Conservation (phyloP, 2,329 filamentous ascomycete species). For the Coniosporium tulheliwenetii region DNA sequence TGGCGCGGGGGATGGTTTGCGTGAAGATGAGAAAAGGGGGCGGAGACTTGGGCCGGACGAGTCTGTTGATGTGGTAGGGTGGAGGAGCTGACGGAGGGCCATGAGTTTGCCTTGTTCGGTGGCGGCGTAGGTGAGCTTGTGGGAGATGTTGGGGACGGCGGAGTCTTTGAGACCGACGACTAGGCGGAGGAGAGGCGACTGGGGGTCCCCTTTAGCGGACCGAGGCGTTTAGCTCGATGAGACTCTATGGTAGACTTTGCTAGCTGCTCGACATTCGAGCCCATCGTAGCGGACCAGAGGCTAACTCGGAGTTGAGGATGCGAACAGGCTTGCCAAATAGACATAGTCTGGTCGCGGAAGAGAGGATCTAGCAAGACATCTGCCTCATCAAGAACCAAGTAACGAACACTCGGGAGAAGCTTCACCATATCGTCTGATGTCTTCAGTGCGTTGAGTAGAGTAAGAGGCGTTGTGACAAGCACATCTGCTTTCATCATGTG, state of each 20-base stretch:
- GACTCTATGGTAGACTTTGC: slow-evolving; percentile 46
- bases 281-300: slow-evolving; percentile 96
- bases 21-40: slow-evolving; percentile 93
- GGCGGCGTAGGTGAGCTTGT: slow-evolving; percentile 79
- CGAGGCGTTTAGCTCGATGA: background rate
- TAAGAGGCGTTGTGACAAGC: slow-evolving; percentile 63
- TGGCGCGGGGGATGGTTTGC: slow-evolving; percentile 83
- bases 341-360: slow-evolving; percentile 76
- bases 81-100: slow-evolving; percentile 75
- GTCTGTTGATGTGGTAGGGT: slow-evolving; percentile 48
- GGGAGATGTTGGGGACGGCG: slow-evolving; percentile 79
- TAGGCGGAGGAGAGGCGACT: slow-evolving; percentile 54
- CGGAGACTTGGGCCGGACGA: slow-evolving; percentile 39
- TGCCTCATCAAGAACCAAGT: slow-evolving; percentile 79
- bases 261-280: slow-evolving; percentile 75
- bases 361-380: slow-evolving; percentile 85
- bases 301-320: slow-evolving; percentile 56
- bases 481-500: slow-evolving; percentile 59
- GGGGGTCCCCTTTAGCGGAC: slow-evolving; percentile 11
- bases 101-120: slow-evolving; percentile 90
- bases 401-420: slow-evolving; percentile 50
- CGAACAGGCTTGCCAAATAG: slow-evolving; percentile 67
- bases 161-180: slow-evolving; percentile 96
- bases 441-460: slow-evolving; percentile 59
- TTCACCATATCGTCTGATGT: slow-evolving; percentile 27